phyloP scores from a whole-genome alignment of 1,139 yeast genomes.

The Taphrina wiesneri region DNA sequence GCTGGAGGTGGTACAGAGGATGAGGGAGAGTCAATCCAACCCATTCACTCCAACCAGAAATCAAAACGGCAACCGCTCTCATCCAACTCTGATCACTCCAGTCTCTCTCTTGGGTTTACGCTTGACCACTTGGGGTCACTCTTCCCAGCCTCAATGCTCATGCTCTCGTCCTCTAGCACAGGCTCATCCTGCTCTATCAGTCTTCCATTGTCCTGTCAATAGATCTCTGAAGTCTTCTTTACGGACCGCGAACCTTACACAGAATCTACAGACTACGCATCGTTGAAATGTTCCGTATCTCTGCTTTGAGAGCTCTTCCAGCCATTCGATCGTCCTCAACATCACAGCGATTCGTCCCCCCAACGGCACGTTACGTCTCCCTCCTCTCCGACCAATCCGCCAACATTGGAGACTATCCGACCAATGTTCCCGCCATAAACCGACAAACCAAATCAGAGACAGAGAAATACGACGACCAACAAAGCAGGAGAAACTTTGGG shows the following conservation, averaged over 20 bases:
- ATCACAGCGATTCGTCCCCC: not conserved
- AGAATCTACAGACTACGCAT: not conserved
- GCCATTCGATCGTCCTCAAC: not conserved
- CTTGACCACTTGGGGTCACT: not conserved
- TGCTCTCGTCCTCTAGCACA: not conserved
- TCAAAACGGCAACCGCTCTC: constrained; percentile 5
- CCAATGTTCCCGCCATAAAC: constrained; percentile 23
- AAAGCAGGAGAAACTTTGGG: constrained; percentile 73
- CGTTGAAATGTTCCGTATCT: not conserved
- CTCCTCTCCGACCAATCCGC: constrained; percentile 26
- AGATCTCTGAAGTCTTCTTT: not conserved
- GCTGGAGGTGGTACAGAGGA: not conserved
- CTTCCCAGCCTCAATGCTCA: not conserved
- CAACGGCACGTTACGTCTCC: not conserved
- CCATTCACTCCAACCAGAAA: not conserved
- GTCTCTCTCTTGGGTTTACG: not conserved
- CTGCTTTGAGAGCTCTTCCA: not conserved
- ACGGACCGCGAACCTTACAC: no score
- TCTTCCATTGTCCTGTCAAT: not conserved
- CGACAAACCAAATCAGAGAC: constrained; percentile 15
- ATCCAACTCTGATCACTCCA: no score
- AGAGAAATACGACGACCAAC: constrained; percentile 71
- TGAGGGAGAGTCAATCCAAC: not conserved
- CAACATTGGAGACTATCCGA: constrained; percentile 34
- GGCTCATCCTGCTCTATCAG: no score